Base-by-base conservation (phyloP, 257 asterid species). In the Fraxinus cuspidata region DNA sequence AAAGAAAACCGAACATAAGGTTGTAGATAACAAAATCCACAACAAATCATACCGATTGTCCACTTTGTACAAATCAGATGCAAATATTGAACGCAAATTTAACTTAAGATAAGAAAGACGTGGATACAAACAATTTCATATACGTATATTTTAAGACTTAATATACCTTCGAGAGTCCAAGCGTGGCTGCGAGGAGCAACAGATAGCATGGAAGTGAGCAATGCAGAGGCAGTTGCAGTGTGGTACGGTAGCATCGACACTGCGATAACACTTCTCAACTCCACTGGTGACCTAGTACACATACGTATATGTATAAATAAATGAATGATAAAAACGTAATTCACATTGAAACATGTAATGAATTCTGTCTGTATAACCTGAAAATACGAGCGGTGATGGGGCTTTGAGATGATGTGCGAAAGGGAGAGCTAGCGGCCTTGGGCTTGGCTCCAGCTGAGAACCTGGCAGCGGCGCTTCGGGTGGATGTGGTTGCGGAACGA, bases 211-310 rank as follows among this genome's bases (percentile, higher is more conserved):
- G 99, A 92, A 81, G 88, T 94, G 65, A 94, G 92, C 80, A 92
- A 73, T 13, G 98, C 92, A 27, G 97, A 87, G 77, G 99, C 98
- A 18, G 99, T 92, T 1, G 96, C 97, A 18, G 94, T 80, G 84
- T 94, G 98, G 83, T 92, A 90, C 9, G 99, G 99, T 80, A 94
- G 80, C 97, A 92, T 90, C 80, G 96, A 88, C 42, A 81, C 86
- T 77, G 83, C 87, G 53, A 84, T 77, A 60, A 89, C 92, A 70
- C 92, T 65, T 80, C 96, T 86, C 93, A 91, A 70, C 84, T 90
- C 97, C 85, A 90, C 92, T 4, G 97, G 97, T 13, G 93, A 87
- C 86, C 98, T 92, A 76, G 28, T 32, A 28, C 64, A 69, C 47
- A 71, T 11, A 10, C 29, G 56, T 28, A 44, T 13, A 42, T 38